Percentiles rank a stretch among this genome's conserved stretches.
Conservation (phyloP, 495 filamentous ascomycete species). For the Zalerion maritima region DNA sequence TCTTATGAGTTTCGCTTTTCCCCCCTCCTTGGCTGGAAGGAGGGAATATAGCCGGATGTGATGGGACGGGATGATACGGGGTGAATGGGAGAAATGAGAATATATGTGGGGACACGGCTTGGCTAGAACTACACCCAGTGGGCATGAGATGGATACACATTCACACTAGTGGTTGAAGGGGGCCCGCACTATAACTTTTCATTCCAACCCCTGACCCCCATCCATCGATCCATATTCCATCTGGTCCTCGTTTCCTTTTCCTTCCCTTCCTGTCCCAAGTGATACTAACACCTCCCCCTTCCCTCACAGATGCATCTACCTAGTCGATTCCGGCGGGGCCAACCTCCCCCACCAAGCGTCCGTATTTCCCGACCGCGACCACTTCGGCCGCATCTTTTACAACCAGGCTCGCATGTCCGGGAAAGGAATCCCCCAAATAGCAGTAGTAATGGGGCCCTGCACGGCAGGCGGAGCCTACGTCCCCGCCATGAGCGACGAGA, state of each 20-base stretch:
- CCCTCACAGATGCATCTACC: slow-evolving; percentile 60
- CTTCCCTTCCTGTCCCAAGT: too few relatives aligned
- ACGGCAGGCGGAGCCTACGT: slow-evolving; percentile 94
- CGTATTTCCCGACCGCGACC: slow-evolving; percentile 89
- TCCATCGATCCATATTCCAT: too few relatives aligned
- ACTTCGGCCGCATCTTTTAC: slow-evolving; percentile 96
- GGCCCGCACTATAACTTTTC: too few relatives aligned
- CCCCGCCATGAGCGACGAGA: slow-evolving; percentile 93
- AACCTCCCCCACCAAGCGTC: slow-evolving; percentile 94
- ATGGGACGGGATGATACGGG: too few relatives aligned
- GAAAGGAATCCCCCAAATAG: slow-evolving; percentile 78
- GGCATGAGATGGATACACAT: too few relatives aligned
- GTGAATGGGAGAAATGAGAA: too few relatives aligned
- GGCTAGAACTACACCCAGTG: too few relatives aligned
- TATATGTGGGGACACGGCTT: too few relatives aligned
- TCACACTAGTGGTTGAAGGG: too few relatives aligned
- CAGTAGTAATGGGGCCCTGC: slow-evolving; percentile 96
- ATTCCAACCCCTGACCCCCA: too few relatives aligned
- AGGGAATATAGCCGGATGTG: slow-evolving; percentile 3
- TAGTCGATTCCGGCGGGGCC: slow-evolving; percentile 91
- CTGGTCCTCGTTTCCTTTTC: too few relatives aligned
- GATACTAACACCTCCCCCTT: too few relatives aligned
- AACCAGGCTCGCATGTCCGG: slow-evolving; percentile 93
- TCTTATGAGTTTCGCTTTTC: neutral
- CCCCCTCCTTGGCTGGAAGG: slow-evolving; percentile 4